phyloP scores from a whole-genome alignment of 2,329 filamentous ascomycete genomes.

The Alternaria incomplexa region DNA sequence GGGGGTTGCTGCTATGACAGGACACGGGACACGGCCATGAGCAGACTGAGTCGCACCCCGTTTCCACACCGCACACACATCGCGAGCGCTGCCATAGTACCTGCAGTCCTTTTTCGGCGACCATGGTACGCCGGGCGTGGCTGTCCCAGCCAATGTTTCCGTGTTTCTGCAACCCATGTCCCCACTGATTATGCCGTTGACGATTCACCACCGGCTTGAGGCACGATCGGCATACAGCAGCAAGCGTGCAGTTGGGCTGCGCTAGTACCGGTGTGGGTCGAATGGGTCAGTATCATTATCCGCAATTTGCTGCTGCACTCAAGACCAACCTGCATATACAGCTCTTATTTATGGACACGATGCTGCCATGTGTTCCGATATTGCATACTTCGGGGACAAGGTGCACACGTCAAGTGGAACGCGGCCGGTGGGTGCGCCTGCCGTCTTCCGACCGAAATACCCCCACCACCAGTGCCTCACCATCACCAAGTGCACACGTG shows the following conservation, averaged over 20 bases:
- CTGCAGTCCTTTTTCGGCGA: neutral
- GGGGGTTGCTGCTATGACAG: constrained; percentile 1
- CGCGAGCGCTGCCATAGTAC: neutral
- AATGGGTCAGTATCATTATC: constrained; percentile 4
- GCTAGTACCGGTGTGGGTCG: constrained; percentile 1
- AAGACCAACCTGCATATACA: neutral
- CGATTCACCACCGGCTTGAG: constrained; percentile 14
- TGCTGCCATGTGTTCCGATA: neutral
- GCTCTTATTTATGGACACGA: neutral
- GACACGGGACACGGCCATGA: neutral
- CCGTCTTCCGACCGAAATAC: constrained; percentile 7
- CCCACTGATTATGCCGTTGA: constrained; percentile 13
- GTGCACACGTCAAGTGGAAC: neutral
- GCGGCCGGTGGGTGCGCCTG: constrained; percentile 6
- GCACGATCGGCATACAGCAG: constrained; percentile 15
- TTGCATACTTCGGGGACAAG: neutral
- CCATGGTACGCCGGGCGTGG: neutral
- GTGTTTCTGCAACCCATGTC: neutral
- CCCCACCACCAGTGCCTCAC: constrained; percentile 4
- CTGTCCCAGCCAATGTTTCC: neutral
- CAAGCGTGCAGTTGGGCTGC: neutral
- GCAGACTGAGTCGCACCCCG: neutral
- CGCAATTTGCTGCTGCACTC: constrained; percentile 3
- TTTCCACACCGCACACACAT: neutral
- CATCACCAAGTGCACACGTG: constrained; percentile 6